Conservation (phyloP, 345 rosid genomes). For the Brassica incana region DNA sequence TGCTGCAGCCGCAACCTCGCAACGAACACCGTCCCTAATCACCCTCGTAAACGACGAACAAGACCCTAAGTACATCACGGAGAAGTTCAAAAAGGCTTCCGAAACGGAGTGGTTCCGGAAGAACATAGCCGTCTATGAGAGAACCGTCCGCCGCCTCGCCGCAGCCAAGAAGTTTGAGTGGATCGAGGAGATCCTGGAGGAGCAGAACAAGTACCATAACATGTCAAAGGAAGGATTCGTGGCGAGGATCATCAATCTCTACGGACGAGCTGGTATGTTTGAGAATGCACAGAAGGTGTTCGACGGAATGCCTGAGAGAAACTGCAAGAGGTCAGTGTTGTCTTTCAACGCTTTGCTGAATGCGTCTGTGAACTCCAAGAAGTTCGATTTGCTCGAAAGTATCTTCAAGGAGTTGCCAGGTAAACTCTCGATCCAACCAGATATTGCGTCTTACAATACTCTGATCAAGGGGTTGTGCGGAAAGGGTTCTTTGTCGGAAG, state of each 20-base stretch:
- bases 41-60: conserved; percentile 51
- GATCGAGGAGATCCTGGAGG: not conserved
- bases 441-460: conserved; percentile 56
- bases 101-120: conserved; percentile 56
- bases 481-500: conserved; percentile 52
- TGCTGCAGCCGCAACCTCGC: conserved; percentile 8
- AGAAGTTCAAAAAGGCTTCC: conserved; percentile 60
- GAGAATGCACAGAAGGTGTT: not conserved
- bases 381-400: conserved; percentile 47
- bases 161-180: not conserved
- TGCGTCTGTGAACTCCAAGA: conserved; percentile 57
- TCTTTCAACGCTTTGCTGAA: conserved; percentile 65
- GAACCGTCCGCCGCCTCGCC: not conserved
- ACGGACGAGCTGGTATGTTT: not conserved
- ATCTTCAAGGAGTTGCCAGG: conserved; percentile 49
- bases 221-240: not conserved
- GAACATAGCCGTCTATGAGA: conserved; percentile 15
- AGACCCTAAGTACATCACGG: conserved; percentile 53
- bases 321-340: conserved; percentile 53
- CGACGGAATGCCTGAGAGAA: conserved; percentile 52
- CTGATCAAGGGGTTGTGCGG: conserved; percentile 59
- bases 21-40: conserved; percentile 29
- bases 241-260: not conserved
- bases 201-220: not conserved
- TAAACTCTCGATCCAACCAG: conserved; percentile 51